Percentiles rank a stretch among this genome's conserved stretches.
Conservation (phyloP, 2,329 filamentous ascomycete genomes). For the Diaporthe ilicicola region DNA sequence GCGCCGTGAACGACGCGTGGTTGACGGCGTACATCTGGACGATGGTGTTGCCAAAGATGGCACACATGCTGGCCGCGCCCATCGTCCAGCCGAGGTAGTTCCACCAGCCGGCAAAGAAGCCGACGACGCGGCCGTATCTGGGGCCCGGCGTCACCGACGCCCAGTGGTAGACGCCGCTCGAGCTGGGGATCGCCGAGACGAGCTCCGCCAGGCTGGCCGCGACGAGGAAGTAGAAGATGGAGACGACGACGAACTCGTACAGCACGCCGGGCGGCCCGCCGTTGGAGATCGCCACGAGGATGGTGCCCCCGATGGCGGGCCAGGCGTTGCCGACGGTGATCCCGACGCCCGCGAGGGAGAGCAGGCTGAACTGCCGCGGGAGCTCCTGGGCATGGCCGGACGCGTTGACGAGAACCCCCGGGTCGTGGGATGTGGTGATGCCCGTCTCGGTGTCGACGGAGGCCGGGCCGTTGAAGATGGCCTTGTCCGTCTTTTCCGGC, state of each 20-base stretch:
- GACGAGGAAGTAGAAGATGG: slow-evolving; percentile 64
- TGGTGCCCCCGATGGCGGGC: slow-evolving; percentile 53
- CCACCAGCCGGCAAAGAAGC: slow-evolving; percentile 57
- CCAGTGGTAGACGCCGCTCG: slow-evolving; percentile 69
- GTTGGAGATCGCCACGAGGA: slow-evolving; percentile 63
- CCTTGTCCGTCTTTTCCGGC: slow-evolving; percentile 2
- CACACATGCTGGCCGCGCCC: slow-evolving; percentile 50
- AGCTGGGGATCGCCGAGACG: slow-evolving; percentile 68
- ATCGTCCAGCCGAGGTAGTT: slow-evolving; percentile 53
- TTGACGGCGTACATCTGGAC: slow-evolving; percentile 55
- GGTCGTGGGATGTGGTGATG: not conserved
- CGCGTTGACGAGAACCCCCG: slow-evolving; percentile 43
- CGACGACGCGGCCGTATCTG: slow-evolving; percentile 57
- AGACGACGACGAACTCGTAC: slow-evolving; percentile 64
- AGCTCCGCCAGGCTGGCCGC: slow-evolving; percentile 68
- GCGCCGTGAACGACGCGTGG: slow-evolving; percentile 46
- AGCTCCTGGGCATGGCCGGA: slow-evolving; percentile 52
- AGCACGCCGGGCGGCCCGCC: slow-evolving; percentile 69
- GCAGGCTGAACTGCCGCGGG: slow-evolving; percentile 48
- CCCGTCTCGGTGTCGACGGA: slow-evolving; percentile 21
- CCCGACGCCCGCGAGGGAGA: slow-evolving; percentile 51
- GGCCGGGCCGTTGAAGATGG: not conserved
- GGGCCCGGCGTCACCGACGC: slow-evolving; percentile 64
- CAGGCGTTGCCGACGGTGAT: slow-evolving; percentile 54
- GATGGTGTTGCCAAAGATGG: slow-evolving; percentile 51